These are phyloP conservation scores for Baudoinia panamericana DNA, from an alignment of 495 filamentous ascomycete genomes.

Conservation along the genomic window DNA sequence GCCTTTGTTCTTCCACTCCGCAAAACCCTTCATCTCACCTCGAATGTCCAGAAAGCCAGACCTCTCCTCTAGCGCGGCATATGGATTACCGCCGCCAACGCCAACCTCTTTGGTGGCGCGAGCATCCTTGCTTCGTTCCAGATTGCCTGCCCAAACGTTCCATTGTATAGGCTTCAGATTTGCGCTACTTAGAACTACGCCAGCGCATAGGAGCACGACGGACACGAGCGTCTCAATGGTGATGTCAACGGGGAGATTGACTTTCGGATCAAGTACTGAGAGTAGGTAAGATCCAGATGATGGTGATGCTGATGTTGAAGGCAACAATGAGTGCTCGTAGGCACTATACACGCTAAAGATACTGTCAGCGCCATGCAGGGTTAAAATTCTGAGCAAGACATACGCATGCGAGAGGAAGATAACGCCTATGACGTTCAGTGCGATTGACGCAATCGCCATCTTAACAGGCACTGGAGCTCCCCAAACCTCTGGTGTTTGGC, in stretches of 20 bases:
- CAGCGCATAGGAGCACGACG: constrained; percentile 28
- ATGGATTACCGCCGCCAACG: constrained; percentile 29
- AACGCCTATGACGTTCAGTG: constrained; percentile 27
- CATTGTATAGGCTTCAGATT: constrained; percentile 32
- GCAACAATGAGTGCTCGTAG: constrained; percentile 31
- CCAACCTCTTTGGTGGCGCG: constrained; percentile 18
- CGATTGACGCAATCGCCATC: constrained; percentile 25
- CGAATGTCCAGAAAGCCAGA: constrained; percentile 34
- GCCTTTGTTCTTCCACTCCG: constrained; percentile 27
- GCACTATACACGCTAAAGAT: constrained; percentile 33
- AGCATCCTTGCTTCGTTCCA: constrained; percentile 25
- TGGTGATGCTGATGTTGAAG: constrained; percentile 6
- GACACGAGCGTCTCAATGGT: constrained; percentile 32
- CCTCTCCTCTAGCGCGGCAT: constrained; percentile 27
- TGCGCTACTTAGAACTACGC: constrained; percentile 28
- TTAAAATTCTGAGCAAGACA: constrained; percentile 6
- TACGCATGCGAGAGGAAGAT: constrained; percentile 35
- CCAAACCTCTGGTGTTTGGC: too few relatives aligned
- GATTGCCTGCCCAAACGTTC: constrained; percentile 29
- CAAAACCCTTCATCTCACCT: constrained; percentile 32
- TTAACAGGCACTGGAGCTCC: background rate
- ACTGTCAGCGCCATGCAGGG: constrained; percentile 16
- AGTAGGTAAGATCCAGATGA: constrained; percentile 12
- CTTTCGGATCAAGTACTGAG: constrained; percentile 11
- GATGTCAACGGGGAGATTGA: constrained; percentile 31